Conservation (phyloP, 768 basidiomycete genomes). For the Lentinula detonsa region DNA sequence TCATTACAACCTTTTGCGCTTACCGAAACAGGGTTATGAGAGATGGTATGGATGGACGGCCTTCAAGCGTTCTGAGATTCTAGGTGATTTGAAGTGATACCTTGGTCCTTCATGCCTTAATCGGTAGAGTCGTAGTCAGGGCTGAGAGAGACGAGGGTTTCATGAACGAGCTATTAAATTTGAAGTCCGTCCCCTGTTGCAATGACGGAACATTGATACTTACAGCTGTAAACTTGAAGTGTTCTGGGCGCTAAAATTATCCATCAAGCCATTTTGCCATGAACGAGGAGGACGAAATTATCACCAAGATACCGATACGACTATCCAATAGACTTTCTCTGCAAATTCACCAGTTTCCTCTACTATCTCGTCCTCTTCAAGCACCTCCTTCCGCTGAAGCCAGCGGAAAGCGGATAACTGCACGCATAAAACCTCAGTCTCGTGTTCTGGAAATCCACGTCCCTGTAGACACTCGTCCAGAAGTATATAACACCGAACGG, state of each 20-base stretch:
- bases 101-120: too few relatives aligned
- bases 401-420: conserved; percentile 73
- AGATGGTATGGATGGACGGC: too few relatives aligned
- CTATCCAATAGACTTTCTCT: conserved; percentile 58
- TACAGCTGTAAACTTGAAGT: too few relatives aligned
- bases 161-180: too few relatives aligned
- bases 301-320: conserved; percentile 67
- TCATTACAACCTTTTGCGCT: too few relatives aligned
- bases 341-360: conserved; percentile 79
- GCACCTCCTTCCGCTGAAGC: conserved; percentile 66
- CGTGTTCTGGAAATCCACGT: conserved; percentile 72
- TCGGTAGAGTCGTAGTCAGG: too few relatives aligned
- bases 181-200: too few relatives aligned
- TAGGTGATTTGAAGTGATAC: too few relatives aligned
- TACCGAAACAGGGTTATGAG: too few relatives aligned
- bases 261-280: conserved; percentile 5
- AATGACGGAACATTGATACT: too few relatives aligned
- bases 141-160: too few relatives aligned
- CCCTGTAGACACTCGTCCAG: conserved; percentile 72
- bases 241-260: not conserved
- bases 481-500: conserved; percentile 76
- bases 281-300: conserved; percentile 50
- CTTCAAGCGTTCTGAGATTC: too few relatives aligned
- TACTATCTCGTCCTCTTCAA: conserved; percentile 68
- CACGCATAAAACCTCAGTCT: conserved; percentile 60